Percentiles rank a stretch among this genome's conserved stretches.
phyloP scores from a whole-genome alignment of 495 filamentous ascomycete species.

The Cladorrhinum samala region DNA sequence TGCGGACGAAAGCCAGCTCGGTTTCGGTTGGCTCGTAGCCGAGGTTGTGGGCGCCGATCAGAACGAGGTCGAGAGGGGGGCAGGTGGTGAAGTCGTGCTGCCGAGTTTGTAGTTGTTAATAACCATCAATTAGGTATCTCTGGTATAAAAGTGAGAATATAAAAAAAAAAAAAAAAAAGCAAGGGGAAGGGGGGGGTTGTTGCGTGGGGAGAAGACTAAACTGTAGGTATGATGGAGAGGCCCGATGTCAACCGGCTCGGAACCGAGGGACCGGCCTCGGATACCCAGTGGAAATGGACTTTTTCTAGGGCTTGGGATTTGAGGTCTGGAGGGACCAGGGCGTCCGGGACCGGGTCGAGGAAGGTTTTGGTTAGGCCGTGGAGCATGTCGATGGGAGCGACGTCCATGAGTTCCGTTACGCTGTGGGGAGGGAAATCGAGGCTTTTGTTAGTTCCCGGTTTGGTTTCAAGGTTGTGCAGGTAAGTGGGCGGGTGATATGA shows the following conservation, averaged over 20 bases:
- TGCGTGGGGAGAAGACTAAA: too few relatives aligned
- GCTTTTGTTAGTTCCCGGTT: not conserved
- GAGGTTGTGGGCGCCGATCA: constrained; percentile 16
- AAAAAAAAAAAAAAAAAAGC: too few relatives aligned
- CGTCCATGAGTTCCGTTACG: constrained; percentile 15
- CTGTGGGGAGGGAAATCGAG: not conserved
- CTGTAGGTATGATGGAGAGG: constrained; percentile 6
- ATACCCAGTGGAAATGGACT: constrained; percentile 17
- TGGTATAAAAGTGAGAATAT: too few relatives aligned
- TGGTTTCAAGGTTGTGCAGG: not conserved
- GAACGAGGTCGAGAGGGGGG: constrained; percentile 19
- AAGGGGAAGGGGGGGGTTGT: too few relatives aligned
- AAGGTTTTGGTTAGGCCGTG: constrained; percentile 11
- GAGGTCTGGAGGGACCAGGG: constrained; percentile 6
- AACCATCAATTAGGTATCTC: too few relatives aligned
- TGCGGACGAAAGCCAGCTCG: constrained; percentile 20
- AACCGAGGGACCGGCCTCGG: constrained; percentile 6
- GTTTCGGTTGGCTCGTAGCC: constrained; percentile 13
- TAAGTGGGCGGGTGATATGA: not conserved
- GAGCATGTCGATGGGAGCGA: constrained; percentile 18
- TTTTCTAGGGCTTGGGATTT: constrained; percentile 10
- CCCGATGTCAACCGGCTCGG: not conserved
- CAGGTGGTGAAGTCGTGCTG: constrained; percentile 19
- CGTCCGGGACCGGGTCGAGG: constrained; percentile 3
- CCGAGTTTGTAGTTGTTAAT: too few relatives aligned